A percentile compares a stretch with the other conserved stretches of the same genome.
These are phyloP conservation scores for Penicillium maclennaniae DNA, from an alignment of 495 filamentous ascomycete species.

Conservation along the genomic window DNA sequence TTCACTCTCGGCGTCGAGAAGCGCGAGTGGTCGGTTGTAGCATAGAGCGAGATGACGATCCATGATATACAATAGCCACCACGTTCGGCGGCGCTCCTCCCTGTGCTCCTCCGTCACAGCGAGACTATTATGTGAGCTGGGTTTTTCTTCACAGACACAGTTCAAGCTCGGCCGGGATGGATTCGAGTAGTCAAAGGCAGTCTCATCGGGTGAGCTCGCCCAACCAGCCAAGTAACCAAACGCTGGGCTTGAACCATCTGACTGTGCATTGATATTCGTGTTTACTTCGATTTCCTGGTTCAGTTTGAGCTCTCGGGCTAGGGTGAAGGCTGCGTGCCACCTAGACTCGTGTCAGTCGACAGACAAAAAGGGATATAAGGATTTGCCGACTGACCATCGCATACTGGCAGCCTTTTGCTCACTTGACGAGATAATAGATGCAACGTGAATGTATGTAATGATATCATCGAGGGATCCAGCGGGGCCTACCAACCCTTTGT, in stretches of 20 bases:
- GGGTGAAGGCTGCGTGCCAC: conserved; percentile 93
- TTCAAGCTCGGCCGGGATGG: conserved; percentile 40
- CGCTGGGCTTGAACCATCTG: conserved; percentile 34
- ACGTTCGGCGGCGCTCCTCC: conserved; percentile 81
- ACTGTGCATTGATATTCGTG: conserved; percentile 37
- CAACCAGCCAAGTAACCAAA: conserved; percentile 51
- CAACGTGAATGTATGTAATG: conserved; percentile 42
- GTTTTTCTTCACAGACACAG: conserved; percentile 36
- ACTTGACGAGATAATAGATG: conserved; percentile 87
- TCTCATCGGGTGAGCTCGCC: conserved; percentile 41
- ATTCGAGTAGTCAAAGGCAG: conserved; percentile 36
- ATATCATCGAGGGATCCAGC: conserved; percentile 70
- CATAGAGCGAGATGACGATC: conserved; percentile 82
- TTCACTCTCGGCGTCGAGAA: conserved; percentile 82
- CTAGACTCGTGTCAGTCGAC: conserved; percentile 28
- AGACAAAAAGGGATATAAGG: background rate
- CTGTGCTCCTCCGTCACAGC: conserved; percentile 71
- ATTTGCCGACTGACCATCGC: conserved; percentile 55
- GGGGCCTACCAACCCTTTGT: conserved; percentile 69
- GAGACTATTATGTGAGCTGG: conserved; percentile 27
- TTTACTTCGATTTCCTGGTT: conserved; percentile 76
- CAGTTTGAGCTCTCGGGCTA: conserved; percentile 90
- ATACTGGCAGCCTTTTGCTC: conserved; percentile 94
- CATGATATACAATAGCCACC: conserved; percentile 85
- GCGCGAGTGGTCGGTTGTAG: conserved; percentile 79